A percentile compares a stretch with the other conserved stretches of the same genome.
These are phyloP conservation scores for Phalaenopsis hybrid DNA, from an alignment of 116 monocot species.

Conservation along the genomic window DNA sequence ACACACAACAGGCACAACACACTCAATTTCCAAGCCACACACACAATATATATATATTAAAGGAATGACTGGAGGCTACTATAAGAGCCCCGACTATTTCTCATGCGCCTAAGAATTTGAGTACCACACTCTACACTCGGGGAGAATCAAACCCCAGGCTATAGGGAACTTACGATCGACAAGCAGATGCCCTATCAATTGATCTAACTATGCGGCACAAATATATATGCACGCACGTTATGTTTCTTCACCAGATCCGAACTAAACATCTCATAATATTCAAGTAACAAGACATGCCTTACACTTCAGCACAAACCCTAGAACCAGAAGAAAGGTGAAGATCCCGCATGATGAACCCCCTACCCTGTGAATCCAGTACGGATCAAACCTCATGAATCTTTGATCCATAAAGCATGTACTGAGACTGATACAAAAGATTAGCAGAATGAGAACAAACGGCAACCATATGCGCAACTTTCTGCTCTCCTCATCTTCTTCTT, in stretches of 20 bases:
- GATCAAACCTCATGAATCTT: constrained; percentile 56
- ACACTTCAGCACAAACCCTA: constrained; percentile 56
- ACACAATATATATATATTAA: too few species aligned
- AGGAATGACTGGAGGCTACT: too few species aligned
- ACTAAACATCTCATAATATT: background rate
- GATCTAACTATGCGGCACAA: too few species aligned
- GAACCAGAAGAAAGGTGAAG: constrained; percentile 36
- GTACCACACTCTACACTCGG: too few species aligned
- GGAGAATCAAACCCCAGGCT: too few species aligned
- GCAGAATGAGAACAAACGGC: constrained; percentile 32
- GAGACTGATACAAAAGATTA: constrained; percentile 43
- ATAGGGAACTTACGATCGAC: too few species aligned
- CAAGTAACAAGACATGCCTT: constrained; percentile 30
- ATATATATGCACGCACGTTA: background rate
- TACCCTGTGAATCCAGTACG: constrained; percentile 77
- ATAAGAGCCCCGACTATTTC: too few species aligned
- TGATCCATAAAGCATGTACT: constrained; percentile 35
- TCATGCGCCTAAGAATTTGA: too few species aligned
- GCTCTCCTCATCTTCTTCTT: constrained; percentile 13
- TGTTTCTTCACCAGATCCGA: background rate
- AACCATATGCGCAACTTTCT: constrained; percentile 7
- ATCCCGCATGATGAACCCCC: constrained; percentile 76
- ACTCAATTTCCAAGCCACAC: too few species aligned
- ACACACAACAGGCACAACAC: too few species aligned
- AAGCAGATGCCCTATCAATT: too few species aligned